Evolutionary conservation across 805 yeast genomes (phyloP).

Genomic region (Pichia insulana): DNA sequence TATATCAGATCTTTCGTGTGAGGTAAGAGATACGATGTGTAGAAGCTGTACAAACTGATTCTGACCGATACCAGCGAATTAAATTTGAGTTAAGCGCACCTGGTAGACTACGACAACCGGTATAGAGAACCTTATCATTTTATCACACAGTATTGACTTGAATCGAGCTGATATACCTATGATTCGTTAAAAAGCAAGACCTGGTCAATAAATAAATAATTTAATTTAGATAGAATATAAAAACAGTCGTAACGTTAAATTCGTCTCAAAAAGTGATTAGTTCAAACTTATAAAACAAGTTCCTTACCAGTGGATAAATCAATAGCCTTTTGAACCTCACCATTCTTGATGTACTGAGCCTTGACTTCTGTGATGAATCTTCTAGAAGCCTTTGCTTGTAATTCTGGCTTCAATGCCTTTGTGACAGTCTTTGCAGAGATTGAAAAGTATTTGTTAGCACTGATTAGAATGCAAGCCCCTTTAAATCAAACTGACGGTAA

Average conservation of each 20-base stretch:
- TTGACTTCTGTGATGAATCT: conserved; percentile 71
- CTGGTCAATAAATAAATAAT: background rate
- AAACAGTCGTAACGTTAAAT: background rate
- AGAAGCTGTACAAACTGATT: background rate
- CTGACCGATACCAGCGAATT: too few relatives aligned
- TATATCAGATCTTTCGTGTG: too few relatives aligned
- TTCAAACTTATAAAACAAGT: conserved; percentile 4
- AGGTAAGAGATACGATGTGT: background rate
- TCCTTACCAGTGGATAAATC: conserved; percentile 20
- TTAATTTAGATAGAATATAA: conserved; percentile 4
- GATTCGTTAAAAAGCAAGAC: too few relatives aligned
- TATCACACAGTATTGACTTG: too few relatives aligned
- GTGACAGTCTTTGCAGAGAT: conserved; percentile 87
- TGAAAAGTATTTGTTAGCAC: conserved; percentile 82
- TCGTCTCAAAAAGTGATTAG: background rate
- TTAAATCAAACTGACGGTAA: too few relatives aligned
- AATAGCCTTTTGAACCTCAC: conserved; percentile 32
- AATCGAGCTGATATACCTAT: too few relatives aligned
- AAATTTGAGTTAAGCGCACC: too few relatives aligned
- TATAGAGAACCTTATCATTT: too few relatives aligned
- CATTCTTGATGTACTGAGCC: conserved; percentile 64
- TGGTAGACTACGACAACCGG: too few relatives aligned
- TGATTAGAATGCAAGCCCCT: conserved; percentile 15
- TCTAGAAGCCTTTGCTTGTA: conserved; percentile 61
- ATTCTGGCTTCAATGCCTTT: conserved; percentile 78